phyloP scores from a whole-genome alignment of 805 yeast genomes.

The Jamesozyma piceae region DNA sequence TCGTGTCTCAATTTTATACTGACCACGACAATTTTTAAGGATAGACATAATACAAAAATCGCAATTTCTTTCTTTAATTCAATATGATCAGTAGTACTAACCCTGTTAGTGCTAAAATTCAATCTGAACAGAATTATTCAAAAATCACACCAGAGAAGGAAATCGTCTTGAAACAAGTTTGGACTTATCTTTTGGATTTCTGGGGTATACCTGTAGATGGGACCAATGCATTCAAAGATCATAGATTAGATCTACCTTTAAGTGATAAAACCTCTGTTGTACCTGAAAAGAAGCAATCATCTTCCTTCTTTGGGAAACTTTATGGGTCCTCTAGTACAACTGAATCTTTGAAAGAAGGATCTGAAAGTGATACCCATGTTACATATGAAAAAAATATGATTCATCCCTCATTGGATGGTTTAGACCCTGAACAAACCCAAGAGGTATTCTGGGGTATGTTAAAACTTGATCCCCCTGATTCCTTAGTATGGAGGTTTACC shows the following conservation, averaged over 20 bases:
- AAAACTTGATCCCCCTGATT: conserved; percentile 77
- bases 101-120: conserved; percentile 1
- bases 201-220: conserved; percentile 42
- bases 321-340: background rate
- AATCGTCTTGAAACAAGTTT: conserved; percentile 52
- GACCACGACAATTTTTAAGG: too few species aligned
- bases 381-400: conserved; percentile 32
- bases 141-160: conserved; percentile 47
- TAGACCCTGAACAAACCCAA: conserved; percentile 44
- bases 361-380: conserved; percentile 10
- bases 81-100: background rate
- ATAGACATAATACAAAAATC: too few species aligned
- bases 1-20: too few species aligned
- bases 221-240: conserved; percentile 12
- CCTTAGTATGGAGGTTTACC: conserved; percentile 60
- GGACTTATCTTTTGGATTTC: conserved; percentile 55
- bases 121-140: conserved; percentile 3
- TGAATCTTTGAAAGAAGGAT: conserved; percentile 6
- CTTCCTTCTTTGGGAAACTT: conserved; percentile 6
- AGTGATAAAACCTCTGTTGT: conserved; percentile 4
- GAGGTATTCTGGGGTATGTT: conserved; percentile 48
- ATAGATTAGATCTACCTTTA: background rate
- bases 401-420: conserved; percentile 41
- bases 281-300: conserved; percentile 4
- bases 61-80: too few species aligned